A percentile compares a stretch with the other conserved stretches of the same genome.
phyloP scores from a whole-genome alignment of 305 asterid species.

The Fraxinus floribunda region DNA sequence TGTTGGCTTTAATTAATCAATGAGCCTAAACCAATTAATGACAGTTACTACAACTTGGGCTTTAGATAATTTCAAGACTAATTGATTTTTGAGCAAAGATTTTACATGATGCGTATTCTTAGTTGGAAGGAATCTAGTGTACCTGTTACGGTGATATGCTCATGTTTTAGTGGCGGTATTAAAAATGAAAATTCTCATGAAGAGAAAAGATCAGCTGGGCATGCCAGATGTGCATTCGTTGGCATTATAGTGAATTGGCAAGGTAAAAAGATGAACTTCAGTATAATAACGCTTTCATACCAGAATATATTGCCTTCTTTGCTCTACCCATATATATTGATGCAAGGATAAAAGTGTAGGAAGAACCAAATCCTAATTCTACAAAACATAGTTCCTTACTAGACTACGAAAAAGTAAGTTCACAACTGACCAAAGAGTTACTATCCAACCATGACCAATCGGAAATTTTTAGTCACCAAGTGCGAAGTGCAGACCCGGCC shows the following conservation, averaged over 20 bases:
- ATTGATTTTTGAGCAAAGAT: neutral
- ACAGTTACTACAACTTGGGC: neutral
- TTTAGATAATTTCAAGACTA: neutral
- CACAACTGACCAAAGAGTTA: neutral
- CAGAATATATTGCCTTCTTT: neutral
- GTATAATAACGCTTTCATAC: neutral
- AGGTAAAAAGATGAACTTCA: neutral
- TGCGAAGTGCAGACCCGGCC: neutral
- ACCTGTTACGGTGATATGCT: neutral
- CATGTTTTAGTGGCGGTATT: neutral
- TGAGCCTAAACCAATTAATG: neutral
- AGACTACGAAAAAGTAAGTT: neutral
- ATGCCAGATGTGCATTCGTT: neutral
- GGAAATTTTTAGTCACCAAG: neutral
- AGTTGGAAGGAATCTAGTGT: neutral
- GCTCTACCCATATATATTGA: neutral
- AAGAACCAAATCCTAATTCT: conserved; percentile 2
- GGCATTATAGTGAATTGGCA: neutral
- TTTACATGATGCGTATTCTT: neutral
- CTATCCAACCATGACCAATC: neutral
- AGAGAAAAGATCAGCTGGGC: neutral
- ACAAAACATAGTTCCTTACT: neutral
- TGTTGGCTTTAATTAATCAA: neutral
- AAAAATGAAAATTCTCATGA: neutral
- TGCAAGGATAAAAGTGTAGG: neutral